These are phyloP conservation scores for Colletotrichum musicola DNA, from an alignment of 2,329 filamentous ascomycete genomes.

Conservation along the genomic window DNA sequence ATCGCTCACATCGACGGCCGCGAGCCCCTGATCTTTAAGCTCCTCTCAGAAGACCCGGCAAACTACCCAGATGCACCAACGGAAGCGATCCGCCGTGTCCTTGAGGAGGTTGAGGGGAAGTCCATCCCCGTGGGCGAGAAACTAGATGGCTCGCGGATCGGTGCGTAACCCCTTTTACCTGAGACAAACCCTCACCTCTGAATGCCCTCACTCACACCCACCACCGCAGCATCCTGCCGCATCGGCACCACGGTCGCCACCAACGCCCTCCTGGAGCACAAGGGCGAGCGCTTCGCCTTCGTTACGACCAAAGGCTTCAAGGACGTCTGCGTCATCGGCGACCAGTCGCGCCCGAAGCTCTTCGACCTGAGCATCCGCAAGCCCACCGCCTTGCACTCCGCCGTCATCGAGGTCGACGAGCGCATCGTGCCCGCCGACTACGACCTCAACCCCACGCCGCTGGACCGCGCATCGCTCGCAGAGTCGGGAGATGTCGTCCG, in stretches of 20 bases:
- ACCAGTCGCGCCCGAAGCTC: conserved; percentile 78
- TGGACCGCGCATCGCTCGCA: conserved; percentile 55
- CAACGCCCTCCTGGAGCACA: conserved; percentile 79
- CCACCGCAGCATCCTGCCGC: conserved; percentile 69
- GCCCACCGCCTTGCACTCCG: conserved; percentile 75
- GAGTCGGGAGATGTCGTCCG: conserved; percentile 64
- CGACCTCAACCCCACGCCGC: conserved; percentile 70
- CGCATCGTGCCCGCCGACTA: conserved; percentile 80
- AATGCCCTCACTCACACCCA: conserved; percentile 1
- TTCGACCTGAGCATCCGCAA: conserved; percentile 78
- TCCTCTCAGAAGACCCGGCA: conserved; percentile 78
- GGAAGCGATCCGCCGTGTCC: conserved; percentile 76
- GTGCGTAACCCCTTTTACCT: conserved; percentile 36
- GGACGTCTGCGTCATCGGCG: conserved; percentile 79
- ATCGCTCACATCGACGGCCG: conserved; percentile 73
- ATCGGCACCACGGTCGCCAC: conserved; percentile 84
- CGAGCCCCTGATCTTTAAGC: conserved; percentile 79
- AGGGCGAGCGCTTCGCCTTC: conserved; percentile 78
- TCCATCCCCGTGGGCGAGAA: conserved; percentile 61
- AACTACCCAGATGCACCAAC: conserved; percentile 80
- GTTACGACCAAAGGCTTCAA: conserved; percentile 78
- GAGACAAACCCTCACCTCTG: too few species aligned
- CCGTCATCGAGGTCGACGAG: conserved; percentile 78
- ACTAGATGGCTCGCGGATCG: conserved; percentile 50
- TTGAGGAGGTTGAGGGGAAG: conserved; percentile 70